Evolutionary conservation across 2,329 filamentous ascomycete species (phyloP).

Genomic region (Berkeleyomyces rouxiae): DNA sequence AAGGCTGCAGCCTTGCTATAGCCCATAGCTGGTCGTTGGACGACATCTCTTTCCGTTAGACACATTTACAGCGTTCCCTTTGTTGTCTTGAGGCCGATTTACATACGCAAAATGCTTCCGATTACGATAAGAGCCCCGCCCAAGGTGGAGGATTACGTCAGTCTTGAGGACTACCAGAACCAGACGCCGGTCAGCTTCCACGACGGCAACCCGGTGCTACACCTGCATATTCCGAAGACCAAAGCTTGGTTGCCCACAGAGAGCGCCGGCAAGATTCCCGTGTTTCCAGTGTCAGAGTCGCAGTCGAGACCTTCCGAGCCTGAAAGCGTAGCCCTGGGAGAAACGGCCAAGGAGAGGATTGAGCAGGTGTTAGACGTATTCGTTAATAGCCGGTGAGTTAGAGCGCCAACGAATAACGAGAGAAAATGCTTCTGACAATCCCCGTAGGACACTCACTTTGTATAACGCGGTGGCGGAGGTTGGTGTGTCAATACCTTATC

Average conservation of each 20-base stretch:
- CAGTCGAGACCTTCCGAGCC: slow-evolving; percentile 21
- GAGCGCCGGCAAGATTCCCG: slow-evolving; percentile 38
- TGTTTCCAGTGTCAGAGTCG: slow-evolving; percentile 29
- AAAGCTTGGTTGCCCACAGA: slow-evolving; percentile 40
- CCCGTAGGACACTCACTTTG: slow-evolving; percentile 35
- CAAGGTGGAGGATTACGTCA: slow-evolving; percentile 40
- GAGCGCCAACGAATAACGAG: not conserved
- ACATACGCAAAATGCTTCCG: slow-evolving; percentile 20
- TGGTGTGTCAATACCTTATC: slow-evolving; percentile 57
- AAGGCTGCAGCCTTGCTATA: slow-evolving; percentile 8
- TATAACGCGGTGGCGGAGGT: slow-evolving; percentile 41
- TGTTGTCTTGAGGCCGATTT: slow-evolving; percentile 1
- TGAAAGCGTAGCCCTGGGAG: slow-evolving; percentile 19
- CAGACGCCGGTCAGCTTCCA: slow-evolving; percentile 60
- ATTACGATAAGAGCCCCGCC: slow-evolving; percentile 43
- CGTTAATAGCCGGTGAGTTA: slow-evolving; percentile 39
- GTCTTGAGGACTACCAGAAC: slow-evolving; percentile 51
- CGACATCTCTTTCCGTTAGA: not conserved
- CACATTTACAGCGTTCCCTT: not conserved
- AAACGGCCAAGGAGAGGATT: slow-evolving; percentile 22
- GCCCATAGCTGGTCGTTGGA: too few species aligned
- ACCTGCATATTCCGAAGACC: slow-evolving; percentile 41
- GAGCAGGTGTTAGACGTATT: slow-evolving; percentile 39
- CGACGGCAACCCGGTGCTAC: slow-evolving; percentile 52
- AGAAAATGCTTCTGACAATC: not conserved